Conservation (phyloP, 805 yeast genomes). For the Tetrapisispora phaffii region DNA sequence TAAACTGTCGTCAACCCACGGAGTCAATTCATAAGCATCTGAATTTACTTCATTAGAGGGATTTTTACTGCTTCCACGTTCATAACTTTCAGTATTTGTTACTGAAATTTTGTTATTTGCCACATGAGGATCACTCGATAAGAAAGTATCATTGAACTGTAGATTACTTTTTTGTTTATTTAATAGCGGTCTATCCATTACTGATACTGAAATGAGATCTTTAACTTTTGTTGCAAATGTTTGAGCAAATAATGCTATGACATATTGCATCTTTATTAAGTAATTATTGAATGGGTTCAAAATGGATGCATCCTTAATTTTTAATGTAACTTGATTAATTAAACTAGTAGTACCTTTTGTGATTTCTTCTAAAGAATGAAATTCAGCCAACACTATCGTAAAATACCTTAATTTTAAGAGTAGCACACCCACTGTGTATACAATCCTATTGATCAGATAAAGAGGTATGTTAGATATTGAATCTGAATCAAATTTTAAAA, state of each 20-base stretch:
- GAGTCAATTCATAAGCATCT: neutral
- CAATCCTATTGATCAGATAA: conserved; percentile 44
- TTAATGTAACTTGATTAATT: conserved; percentile 17
- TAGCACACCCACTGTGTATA: conserved; percentile 55
- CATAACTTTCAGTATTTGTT: neutral
- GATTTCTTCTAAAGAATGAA: conserved; percentile 35
- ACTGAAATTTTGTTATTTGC: neutral
- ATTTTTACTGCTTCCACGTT: neutral
- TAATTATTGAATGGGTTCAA: conserved; percentile 39
- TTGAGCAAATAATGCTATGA: conserved; percentile 50
- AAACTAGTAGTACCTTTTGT: conserved; percentile 36
- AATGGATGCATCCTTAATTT: conserved; percentile 22
- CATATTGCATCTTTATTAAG: conserved; percentile 44
- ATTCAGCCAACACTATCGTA: conserved; percentile 41
- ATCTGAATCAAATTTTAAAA: conserved; percentile 34
- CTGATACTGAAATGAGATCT: neutral
- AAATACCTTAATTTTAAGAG: conserved; percentile 46
- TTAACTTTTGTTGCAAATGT: conserved; percentile 38
- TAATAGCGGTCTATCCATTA: neutral
- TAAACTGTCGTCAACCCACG: conserved; percentile 8
- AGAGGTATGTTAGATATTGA: conserved; percentile 47
- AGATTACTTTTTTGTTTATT: neutral
- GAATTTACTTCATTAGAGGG: neutral
- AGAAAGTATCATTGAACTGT: conserved; percentile 1
- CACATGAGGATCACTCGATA: neutral